phyloP scores from a whole-genome alignment of 2,329 filamentous ascomycete genomes.

The Beauveria pseudobassiana region DNA sequence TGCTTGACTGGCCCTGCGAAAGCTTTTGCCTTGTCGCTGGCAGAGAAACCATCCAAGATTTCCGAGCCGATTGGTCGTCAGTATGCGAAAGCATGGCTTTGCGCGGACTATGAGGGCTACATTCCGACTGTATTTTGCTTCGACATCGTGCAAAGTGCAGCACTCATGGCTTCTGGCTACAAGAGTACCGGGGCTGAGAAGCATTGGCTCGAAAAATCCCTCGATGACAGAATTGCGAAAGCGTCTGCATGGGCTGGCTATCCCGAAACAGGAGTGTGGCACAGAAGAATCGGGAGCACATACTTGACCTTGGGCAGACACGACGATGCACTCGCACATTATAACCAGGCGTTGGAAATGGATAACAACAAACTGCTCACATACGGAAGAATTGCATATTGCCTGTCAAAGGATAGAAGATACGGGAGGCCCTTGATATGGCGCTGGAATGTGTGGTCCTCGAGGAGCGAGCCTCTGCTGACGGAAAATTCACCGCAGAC shows the following conservation, averaged over 20 bases:
- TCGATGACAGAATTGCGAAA: slow-evolving; percentile 27
- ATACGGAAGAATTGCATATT: slow-evolving; percentile 33
- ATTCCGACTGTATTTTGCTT: slow-evolving; percentile 35
- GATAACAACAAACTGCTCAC: slow-evolving; percentile 33
- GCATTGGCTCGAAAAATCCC: slow-evolving; percentile 29
- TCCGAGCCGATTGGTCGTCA: slow-evolving; percentile 31
- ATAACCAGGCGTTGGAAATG: slow-evolving; percentile 27
- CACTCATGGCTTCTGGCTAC: slow-evolving; percentile 30
- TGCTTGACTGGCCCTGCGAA: slow-evolving; percentile 13
- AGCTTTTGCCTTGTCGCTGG: slow-evolving; percentile 23
- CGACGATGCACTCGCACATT: slow-evolving; percentile 27
- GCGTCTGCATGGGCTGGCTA: slow-evolving; percentile 31
- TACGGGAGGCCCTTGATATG: slow-evolving; percentile 28
- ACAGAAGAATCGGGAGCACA: slow-evolving; percentile 33
- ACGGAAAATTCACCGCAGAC: slow-evolving; percentile 18
- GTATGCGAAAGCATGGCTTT: slow-evolving; percentile 33
- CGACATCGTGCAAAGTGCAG: slow-evolving; percentile 34
- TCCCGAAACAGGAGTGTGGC: slow-evolving; percentile 28
- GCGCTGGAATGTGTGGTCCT: slow-evolving; percentile 29
- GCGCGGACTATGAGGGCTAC: slow-evolving; percentile 26
- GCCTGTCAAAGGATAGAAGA: slow-evolving; percentile 28
- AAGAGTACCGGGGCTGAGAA: slow-evolving; percentile 29
- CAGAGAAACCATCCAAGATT: slow-evolving; percentile 22
- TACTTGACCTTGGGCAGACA: slow-evolving; percentile 30
- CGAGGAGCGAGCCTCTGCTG: slow-evolving; percentile 24